A percentile compares a stretch with the other conserved stretches of the same genome.
Conservation (phyloP, 1,284 basidiomycete species). For the Malassezia brasiliensis region DNA sequence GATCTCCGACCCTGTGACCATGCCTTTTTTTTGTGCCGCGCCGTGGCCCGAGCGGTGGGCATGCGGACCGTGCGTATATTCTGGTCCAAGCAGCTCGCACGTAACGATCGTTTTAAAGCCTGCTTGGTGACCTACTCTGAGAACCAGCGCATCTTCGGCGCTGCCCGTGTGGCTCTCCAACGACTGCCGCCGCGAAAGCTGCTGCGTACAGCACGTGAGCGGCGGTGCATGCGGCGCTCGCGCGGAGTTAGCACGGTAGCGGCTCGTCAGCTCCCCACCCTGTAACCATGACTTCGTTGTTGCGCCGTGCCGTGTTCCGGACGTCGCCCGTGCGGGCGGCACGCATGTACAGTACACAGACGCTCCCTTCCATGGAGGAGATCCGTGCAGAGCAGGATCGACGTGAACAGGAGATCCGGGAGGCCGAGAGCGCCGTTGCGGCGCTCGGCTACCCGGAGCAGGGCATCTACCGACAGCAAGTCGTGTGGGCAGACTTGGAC, state of each 20-base stretch:
- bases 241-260: background rate
- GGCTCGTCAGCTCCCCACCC: too few relatives aligned
- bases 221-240: background rate
- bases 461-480: constrained; percentile 23
- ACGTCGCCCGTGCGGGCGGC: background rate
- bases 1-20: background rate
- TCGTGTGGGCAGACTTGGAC: constrained; percentile 33
- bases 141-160: too few relatives aligned
- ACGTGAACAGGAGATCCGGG: background rate
- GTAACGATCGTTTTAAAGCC: too few relatives aligned
- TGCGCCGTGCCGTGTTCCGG: background rate
- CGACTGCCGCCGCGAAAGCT: background rate
- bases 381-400: background rate
- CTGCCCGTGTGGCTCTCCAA: too few relatives aligned
- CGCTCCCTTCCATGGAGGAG: background rate
- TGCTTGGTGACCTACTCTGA: too few relatives aligned
- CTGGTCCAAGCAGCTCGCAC: too few relatives aligned
- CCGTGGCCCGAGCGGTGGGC: background rate
- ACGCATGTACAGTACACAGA: background rate
- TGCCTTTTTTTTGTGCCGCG: background rate
- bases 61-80: background rate
- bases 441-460: constrained; percentile 3
- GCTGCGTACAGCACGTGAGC: background rate
- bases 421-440: constrained; percentile 28
- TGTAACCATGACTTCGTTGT: background rate